A percentile compares a stretch with the other conserved stretches of the same genome.
Conservation (phyloP, 2,329 filamentous ascomycete species). For the Chaetothyriales sp. region DNA sequence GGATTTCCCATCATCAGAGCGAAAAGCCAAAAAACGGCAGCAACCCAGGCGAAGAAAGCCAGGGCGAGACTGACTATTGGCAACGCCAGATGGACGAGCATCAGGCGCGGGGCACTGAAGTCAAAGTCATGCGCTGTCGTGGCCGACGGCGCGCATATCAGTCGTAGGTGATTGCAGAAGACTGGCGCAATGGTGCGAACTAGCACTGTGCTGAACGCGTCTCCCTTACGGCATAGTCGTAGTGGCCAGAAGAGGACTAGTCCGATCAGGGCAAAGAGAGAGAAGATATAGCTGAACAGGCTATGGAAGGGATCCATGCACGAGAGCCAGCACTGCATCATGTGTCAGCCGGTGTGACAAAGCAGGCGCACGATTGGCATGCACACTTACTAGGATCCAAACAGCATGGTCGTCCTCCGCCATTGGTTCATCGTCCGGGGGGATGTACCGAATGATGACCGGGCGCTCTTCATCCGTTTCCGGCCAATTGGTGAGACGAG, state of each 20-base stretch:
- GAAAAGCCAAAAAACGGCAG: slow-evolving; percentile 50
- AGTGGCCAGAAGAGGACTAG: slow-evolving; percentile 41
- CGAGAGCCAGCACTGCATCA: slow-evolving; percentile 20
- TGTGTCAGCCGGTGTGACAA: neutral
- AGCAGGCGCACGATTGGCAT: neutral
- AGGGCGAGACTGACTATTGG: slow-evolving; percentile 44
- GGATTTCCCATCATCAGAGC: slow-evolving; percentile 49
- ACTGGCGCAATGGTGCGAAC: slow-evolving; percentile 15
- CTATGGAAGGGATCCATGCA: slow-evolving; percentile 42
- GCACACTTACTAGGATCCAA: slow-evolving; percentile 27
- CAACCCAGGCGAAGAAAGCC: slow-evolving; percentile 44
- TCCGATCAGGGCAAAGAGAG: slow-evolving; percentile 37
- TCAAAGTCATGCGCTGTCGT: slow-evolving; percentile 18
- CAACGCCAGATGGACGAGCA: slow-evolving; percentile 41
- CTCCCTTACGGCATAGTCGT: slow-evolving; percentile 36
- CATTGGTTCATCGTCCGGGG: slow-evolving; percentile 18
- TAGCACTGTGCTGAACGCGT: slow-evolving; percentile 24
- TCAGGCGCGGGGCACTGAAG: slow-evolving; percentile 31
- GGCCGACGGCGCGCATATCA: slow-evolving; percentile 18
- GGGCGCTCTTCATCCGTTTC: slow-evolving; percentile 8
- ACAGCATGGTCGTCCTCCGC: slow-evolving; percentile 28
- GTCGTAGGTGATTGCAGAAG: slow-evolving; percentile 16
- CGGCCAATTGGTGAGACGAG: neutral
- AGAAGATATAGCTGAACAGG: slow-evolving; percentile 40
- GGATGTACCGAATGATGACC: slow-evolving; percentile 12